phyloP scores from a whole-genome alignment of 139 green algal species.

The Limnomonas spitsbergensis region DNA sequence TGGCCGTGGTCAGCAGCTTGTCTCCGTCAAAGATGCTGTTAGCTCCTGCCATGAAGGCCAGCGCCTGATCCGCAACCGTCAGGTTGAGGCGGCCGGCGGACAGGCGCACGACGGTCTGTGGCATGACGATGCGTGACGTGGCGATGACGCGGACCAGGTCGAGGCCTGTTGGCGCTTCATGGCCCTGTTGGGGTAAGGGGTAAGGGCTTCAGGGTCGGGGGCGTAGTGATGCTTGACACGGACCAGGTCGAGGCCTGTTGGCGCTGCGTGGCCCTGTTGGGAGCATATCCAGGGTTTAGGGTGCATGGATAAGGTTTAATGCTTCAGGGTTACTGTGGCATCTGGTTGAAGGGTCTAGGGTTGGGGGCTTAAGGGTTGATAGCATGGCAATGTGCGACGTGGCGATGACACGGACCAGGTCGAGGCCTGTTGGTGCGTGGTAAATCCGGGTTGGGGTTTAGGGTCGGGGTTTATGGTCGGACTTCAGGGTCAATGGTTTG shows the following conservation, averaged over 20 bases:
- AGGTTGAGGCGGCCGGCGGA: constrained; percentile 71
- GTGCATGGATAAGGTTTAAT: no score
- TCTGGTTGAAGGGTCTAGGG: constrained; percentile 60
- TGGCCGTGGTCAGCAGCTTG: constrained; percentile 96
- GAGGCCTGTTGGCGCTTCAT: constrained; percentile 51
- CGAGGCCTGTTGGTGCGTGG: constrained; percentile 55
- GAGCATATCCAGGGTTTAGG: no score
- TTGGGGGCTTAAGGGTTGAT: constrained; percentile 81
- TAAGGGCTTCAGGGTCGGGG: not conserved
- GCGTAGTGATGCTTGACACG: no score
- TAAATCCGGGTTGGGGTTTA: constrained; percentile 30
- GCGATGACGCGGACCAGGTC: constrained; percentile 93
- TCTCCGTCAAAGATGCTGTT: constrained; percentile 99
- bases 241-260: constrained; percentile 76
- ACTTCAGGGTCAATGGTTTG: no score
- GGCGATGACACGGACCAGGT: constrained; percentile 92
- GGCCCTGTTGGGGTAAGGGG: constrained; percentile 25
- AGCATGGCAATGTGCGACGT: constrained; percentile 95
- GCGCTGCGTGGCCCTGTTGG: constrained; percentile 44
- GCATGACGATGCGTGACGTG: constrained; percentile 94
- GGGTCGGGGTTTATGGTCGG: not conserved
- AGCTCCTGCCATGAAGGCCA: constrained; percentile 95
- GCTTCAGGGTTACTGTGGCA: no score
- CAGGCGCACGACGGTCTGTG: constrained; percentile 84
- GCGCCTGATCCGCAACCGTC: constrained; percentile 68